Percentiles rank a stretch among this genome's conserved stretches.
Evolutionary conservation across 2,329 filamentous ascomycete species (phyloP).

Genomic region (Karstenula rhodostoma): DNA sequence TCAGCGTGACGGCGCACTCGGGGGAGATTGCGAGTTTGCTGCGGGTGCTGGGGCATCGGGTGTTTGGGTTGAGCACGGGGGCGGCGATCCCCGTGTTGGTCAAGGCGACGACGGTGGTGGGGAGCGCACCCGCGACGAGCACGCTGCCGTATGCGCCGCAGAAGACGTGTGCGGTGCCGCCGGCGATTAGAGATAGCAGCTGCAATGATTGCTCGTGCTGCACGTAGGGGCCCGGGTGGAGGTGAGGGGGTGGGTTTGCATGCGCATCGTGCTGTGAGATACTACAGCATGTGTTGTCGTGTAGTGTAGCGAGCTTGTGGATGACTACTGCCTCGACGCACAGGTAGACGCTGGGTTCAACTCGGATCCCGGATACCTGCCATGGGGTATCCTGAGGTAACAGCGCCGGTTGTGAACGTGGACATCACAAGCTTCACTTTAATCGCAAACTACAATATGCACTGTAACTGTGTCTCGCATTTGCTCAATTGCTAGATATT

Average conservation of each 20-base stretch:
- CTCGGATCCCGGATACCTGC: no score
- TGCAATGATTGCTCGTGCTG: constrained; percentile 51
- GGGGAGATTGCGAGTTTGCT: constrained; percentile 66
- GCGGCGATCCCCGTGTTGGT: constrained; percentile 73
- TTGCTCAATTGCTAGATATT: no score
- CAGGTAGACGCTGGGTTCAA: no score
- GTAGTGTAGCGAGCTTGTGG: no score
- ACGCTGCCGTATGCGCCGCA: constrained; percentile 35
- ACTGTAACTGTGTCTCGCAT: no score
- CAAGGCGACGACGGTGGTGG: constrained; percentile 60
- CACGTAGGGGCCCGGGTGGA: constrained; percentile 10
- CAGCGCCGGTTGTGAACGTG: no score
- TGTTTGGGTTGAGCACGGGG: constrained; percentile 70
- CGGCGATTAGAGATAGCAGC: constrained; percentile 38
- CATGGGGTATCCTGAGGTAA: no score
- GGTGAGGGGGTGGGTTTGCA: background rate
- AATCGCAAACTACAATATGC: no score
- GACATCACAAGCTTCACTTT: no score
- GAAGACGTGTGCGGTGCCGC: constrained; percentile 39
- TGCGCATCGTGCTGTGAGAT: no score
- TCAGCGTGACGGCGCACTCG: constrained; percentile 67
- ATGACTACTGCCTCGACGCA: no score
- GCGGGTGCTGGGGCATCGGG: constrained; percentile 66
- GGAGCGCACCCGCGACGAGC: constrained; percentile 39
- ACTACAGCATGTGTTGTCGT: no score